phyloP scores from a whole-genome alignment of 768 basidiomycete species.

The Kwoniella newhampshirensis region DNA sequence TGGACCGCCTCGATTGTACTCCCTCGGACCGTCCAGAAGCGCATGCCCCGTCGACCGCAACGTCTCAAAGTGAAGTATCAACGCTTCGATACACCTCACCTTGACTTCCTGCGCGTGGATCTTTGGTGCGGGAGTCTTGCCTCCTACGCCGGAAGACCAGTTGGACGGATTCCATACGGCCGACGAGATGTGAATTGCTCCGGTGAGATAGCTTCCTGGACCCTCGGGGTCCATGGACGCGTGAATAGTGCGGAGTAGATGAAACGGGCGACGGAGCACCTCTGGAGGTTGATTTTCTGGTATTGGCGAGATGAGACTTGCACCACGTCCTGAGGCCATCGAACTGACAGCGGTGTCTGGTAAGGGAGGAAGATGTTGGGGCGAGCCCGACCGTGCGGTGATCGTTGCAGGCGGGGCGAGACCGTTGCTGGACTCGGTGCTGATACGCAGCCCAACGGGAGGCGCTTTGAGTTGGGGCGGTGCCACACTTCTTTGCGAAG shows the following conservation, averaged over 20 bases:
- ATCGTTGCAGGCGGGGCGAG: constrained; percentile 20
- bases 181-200: constrained; percentile 37
- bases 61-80: constrained; percentile 29
- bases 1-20: neutral
- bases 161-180: constrained; percentile 31
- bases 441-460: neutral
- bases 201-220: constrained; percentile 34
- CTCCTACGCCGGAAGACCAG: constrained; percentile 7
- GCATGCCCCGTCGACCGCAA: constrained; percentile 22
- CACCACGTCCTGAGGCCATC: neutral
- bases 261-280: constrained; percentile 38
- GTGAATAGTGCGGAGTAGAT: constrained; percentile 35
- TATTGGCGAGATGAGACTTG: constrained; percentile 39
- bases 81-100: constrained; percentile 29
- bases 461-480: neutral
- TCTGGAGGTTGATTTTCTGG: constrained; percentile 37
- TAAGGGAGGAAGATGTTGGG: constrained; percentile 23
- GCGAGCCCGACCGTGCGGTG: neutral
- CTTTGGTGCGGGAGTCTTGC: constrained; percentile 20
- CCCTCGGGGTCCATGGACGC: constrained; percentile 38
- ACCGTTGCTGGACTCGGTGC: neutral
- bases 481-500: constrained; percentile 3
- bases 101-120: constrained; percentile 41
- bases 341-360: constrained; percentile 10
- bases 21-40: constrained; percentile 28